These are phyloP conservation scores for Xanthoconium stramineum DNA, from an alignment of 768 basidiomycete species.

Conservation along the genomic window DNA sequence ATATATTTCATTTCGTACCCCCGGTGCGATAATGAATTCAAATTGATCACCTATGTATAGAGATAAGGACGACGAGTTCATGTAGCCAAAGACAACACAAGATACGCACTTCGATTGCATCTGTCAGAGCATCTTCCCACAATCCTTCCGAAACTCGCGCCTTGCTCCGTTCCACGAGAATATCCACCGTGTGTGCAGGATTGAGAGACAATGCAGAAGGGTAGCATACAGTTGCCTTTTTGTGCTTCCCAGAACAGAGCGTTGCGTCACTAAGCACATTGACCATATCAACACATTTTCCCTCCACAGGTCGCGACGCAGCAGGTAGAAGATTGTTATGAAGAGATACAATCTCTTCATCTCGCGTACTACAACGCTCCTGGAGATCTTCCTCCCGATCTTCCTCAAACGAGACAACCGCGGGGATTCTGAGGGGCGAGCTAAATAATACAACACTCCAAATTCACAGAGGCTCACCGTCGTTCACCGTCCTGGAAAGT, in stretches of 20 bases:
- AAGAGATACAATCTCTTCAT: too few relatives aligned
- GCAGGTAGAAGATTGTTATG: too few relatives aligned
- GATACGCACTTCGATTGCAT: not conserved
- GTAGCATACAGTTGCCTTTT: constrained; percentile 2
- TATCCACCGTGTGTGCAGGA: not conserved
- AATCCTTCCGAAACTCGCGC: not conserved
- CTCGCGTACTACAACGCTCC: too few relatives aligned
- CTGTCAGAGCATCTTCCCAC: not conserved
- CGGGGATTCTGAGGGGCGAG: too few relatives aligned
- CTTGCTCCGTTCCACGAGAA: not conserved
- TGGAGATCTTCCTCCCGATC: too few relatives aligned
- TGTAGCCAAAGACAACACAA: not conserved
- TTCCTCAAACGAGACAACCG: too few relatives aligned
- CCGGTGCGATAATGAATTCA: not conserved
- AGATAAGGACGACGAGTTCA: too few relatives aligned
- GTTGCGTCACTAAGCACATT: not conserved
- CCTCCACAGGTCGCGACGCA: too few relatives aligned
- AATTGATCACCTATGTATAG: not conserved
- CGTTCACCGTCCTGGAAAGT: too few relatives aligned
- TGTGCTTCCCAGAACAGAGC: not conserved
- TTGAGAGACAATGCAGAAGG: constrained; percentile 4
- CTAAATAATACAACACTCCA: too few relatives aligned
- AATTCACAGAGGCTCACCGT: too few relatives aligned
- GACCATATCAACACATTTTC: too few relatives aligned
- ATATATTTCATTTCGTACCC: not conserved